A percentile compares a stretch with the other conserved stretches of the same genome.
phyloP scores from a whole-genome alignment of 2,329 filamentous ascomycete species.

The Chalaropsis ovoidea region DNA sequence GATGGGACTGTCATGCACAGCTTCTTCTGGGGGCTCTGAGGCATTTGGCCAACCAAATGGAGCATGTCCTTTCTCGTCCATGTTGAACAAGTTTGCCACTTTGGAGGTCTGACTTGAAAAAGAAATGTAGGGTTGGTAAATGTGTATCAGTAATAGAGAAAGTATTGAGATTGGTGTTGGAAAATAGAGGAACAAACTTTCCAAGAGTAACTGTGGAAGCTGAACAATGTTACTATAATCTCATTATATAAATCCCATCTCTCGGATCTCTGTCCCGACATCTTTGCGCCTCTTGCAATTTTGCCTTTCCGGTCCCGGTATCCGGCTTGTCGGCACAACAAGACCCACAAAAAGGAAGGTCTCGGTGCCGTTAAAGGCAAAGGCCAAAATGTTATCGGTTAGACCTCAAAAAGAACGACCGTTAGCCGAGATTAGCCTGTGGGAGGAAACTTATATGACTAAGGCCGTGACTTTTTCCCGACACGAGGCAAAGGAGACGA shows the following conservation, averaged over 20 bases:
- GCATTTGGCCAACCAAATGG: background rate
- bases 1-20: background rate
- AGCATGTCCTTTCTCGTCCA: background rate
- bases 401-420: background rate
- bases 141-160: background rate
- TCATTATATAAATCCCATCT: background rate
- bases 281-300: background rate
- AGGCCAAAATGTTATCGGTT: background rate
- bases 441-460: background rate
- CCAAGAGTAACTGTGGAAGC: background rate
- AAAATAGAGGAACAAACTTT: background rate
- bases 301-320: constrained; percentile 18
- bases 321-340: constrained; percentile 12
- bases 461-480: background rate
- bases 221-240: background rate
- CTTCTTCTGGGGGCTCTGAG: background rate
- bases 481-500: background rate
- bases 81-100: background rate
- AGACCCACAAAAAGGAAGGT: background rate
- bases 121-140: background rate
- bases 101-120: background rate
- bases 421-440: background rate
- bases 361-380: constrained; percentile 10
- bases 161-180: background rate
- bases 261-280: background rate